Evolutionary conservation across 139 green algal genomes (phyloP).

Genomic region (Chlorella sp.): DNA sequence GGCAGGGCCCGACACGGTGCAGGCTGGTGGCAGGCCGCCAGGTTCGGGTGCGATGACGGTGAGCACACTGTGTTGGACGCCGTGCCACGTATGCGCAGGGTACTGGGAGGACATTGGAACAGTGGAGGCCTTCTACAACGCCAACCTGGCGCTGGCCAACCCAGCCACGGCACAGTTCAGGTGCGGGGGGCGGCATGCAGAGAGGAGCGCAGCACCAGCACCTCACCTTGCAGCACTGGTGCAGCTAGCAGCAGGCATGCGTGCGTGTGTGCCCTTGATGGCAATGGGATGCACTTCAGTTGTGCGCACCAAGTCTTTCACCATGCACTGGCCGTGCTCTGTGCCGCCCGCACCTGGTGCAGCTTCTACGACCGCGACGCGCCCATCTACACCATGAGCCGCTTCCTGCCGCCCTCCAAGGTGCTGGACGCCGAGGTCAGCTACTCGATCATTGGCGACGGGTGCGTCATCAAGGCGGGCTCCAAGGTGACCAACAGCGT

Average conservation of each 20-base stretch:
- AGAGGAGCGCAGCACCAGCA: too few species aligned
- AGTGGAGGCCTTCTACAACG: conserved; percentile 94
- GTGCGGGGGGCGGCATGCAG: too few species aligned
- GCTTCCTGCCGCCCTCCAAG: conserved; percentile 63
- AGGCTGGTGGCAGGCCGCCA: too few species aligned
- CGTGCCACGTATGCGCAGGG: conserved; percentile 21
- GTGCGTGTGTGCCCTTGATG: too few species aligned
- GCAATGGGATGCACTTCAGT: too few species aligned
- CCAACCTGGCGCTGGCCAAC: conserved; percentile 90
- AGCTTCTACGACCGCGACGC: conserved; percentile 61
- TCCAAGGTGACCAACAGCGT: conserved; percentile 33
- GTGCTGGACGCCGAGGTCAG: conserved; percentile 50
- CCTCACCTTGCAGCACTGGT: too few species aligned
- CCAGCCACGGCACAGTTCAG: conserved; percentile 73
- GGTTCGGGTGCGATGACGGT: too few species aligned
- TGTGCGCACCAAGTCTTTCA: too few species aligned
- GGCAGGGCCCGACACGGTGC: too few species aligned
- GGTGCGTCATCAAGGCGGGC: conserved; percentile 57
- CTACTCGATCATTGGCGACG: conserved; percentile 74
- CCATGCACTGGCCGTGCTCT: background rate
- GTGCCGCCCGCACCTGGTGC: background rate
- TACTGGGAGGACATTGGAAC: conserved; percentile 96
- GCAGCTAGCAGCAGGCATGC: too few species aligned
- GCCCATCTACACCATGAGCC: conserved; percentile 62
- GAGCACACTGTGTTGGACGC: too few species aligned